Base-by-base conservation (phyloP, 1,284 basidiomycete species). In the Pseudomicrostroma phylloplanum region DNA sequence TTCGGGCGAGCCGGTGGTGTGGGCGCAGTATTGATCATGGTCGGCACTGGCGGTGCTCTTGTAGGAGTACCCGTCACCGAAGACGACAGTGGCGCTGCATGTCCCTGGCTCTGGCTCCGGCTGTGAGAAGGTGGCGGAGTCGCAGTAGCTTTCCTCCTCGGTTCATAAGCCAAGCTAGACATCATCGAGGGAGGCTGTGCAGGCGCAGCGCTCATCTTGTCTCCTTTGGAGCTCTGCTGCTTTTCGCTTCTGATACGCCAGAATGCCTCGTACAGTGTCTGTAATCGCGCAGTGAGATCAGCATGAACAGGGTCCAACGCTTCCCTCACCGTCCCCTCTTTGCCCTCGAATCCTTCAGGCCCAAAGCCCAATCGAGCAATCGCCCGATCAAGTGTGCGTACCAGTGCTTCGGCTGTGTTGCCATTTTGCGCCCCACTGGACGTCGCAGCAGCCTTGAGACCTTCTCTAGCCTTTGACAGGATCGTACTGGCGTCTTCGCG, bases 401-500 rank as follows among this genome's bases (percentile, higher is more conserved):
- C 30, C 30, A 36, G 9, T 36, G 23, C 15, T 7, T 42, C 23
- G 15, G n/a, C n/a, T n/a, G 17, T 39, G 17, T 42, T 39, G 30
- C 36, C 17, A n/a, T n/a, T 25, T 25, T 15, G 30, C 4, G 30
- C 30, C 30, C 30, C 30, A 21, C 21, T 58, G 40, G 48, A 57
- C 30, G 43, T 48, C 56, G 19, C 39, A 26, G 55, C 55, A 13
- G 17, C 57, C 0, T 62, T 61, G 42, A 72, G 55, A 30, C 64
- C 61, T n/a, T 65, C 63, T 15, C 67, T 62, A 17, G 68, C 70
- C 57, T 73, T 71, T 39, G 56, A 57, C 19, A 73, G 56, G 46
- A 73, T 73, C 17, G 63, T 65, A 51, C 64, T 66, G 19, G 71
- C 71, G 21, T 73, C 71, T 4, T 68, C 67, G 2, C 68, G 63